Evolutionary conservation across 2,329 filamentous ascomycete species (phyloP), one percentile per base, ranked within the genome.

Genomic region (Diaporthe ampelina): DNA sequence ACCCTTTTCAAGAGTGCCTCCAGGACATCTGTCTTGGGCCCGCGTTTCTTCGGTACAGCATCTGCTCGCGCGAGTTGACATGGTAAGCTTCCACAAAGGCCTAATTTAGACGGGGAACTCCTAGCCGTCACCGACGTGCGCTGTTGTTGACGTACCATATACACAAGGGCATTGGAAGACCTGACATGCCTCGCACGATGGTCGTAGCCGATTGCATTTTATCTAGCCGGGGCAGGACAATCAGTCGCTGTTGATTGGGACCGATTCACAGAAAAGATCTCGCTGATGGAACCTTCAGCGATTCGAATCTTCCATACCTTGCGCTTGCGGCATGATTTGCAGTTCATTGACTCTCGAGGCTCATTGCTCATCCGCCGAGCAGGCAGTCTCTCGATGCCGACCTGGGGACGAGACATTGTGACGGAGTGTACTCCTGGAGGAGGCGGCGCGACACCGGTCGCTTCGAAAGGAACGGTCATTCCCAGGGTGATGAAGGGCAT

Each of bases 321-420:
- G 85, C 95, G 90, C 85, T 97, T 97, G 78, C 95, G 91, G 86
- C 95, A 97, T 73, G 94, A 97, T 84, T 97, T 97, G 91, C 95
- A 97, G 83, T 97, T 97, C 95, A 97, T 97, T 45, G 94, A 94
- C 86, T 97, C 95, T 79, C 94, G 91, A 54, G 94, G 94, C 82
- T 97, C 94, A 79, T 91, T 93, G 83, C 89, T 91, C 83, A 91
- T 87, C 56, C 93, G 91, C 76, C 93, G 91, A 72, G 92, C 88
- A 35, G 93, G 93, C 77, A 96, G 86, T 76, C 94, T 91, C 84
- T 95, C 93, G 82, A 96, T 96, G 81, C 93, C 93, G 80, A 95
- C 92, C 85, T 94, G 93, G 37, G 93, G 93, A 79, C 94, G 90
- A 77, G 93, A 91, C 88, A 94, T 93, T 81, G 85, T 83, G 75